These are phyloP conservation scores for Diplodia corticola DNA, from an alignment of 2,329 filamentous ascomycete genomes.

Conservation along the genomic window DNA sequence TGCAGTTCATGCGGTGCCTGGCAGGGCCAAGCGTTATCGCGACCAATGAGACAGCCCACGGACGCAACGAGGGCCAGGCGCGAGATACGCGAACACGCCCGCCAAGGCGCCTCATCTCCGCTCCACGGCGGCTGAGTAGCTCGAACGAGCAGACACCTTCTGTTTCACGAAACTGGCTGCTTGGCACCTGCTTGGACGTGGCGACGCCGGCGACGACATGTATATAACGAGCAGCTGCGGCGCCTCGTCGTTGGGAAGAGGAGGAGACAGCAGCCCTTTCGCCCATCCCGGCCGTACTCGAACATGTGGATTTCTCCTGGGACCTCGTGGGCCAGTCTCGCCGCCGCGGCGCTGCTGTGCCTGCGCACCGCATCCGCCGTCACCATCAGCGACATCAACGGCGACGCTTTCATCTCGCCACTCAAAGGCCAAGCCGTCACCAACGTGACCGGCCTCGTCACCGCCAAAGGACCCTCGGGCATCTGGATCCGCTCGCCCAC, in stretches of 20 bases:
- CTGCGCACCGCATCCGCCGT: slow-evolving; percentile 18
- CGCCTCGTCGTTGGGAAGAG: background rate
- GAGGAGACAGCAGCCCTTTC: background rate
- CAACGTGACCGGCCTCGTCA: slow-evolving; percentile 63
- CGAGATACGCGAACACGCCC: slow-evolving; percentile 3
- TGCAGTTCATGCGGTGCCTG: background rate
- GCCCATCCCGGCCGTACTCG: background rate
- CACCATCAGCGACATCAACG: slow-evolving; percentile 60
- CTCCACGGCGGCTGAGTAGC: background rate
- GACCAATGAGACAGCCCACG: background rate
- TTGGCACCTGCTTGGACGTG: slow-evolving; percentile 11
- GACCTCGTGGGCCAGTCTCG: background rate
- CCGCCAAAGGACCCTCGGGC: slow-evolving; percentile 62
- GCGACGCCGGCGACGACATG: background rate
- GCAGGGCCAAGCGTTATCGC: slow-evolving; percentile 8
- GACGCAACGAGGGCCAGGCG: background rate
- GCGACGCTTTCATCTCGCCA: slow-evolving; percentile 63
- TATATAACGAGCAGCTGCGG: slow-evolving; percentile 1
- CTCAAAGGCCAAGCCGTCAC: slow-evolving; percentile 58
- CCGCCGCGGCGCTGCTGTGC: background rate
- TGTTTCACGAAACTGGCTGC: background rate
- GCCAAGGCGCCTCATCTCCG: slow-evolving; percentile 15
- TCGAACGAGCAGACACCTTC: background rate
- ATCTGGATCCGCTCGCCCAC: slow-evolving; percentile 64
- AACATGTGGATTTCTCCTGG: background rate